Percentiles rank a stretch among this genome's conserved stretches.
phyloP scores from a whole-genome alignment of 495 filamentous ascomycete genomes.

The Clavariopsis aquatica region DNA sequence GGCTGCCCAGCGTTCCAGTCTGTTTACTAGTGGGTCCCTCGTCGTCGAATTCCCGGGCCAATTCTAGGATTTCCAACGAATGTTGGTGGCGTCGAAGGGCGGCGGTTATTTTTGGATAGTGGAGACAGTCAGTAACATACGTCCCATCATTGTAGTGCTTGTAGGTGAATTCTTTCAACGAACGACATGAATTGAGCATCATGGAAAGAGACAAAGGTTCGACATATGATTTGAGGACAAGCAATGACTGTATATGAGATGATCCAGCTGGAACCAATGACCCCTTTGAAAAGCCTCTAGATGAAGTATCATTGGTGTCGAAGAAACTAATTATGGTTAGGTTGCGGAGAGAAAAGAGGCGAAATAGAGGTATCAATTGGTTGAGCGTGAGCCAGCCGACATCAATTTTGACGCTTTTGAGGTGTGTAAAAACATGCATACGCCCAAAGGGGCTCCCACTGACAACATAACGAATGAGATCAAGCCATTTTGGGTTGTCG shows the following conservation, averaged over 20 bases:
- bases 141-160: background rate
- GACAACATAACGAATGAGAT: conserved; percentile 3
- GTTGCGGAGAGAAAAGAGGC: conserved; percentile 4
- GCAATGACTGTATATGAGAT: background rate
- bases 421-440: conserved; percentile 2
- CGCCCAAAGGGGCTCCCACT: conserved; percentile 9
- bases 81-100: background rate
- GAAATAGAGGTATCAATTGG: conserved; percentile 6
- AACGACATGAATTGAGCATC: conserved; percentile 1
- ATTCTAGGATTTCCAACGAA: background rate
- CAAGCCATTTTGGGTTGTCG: conserved; percentile 12
- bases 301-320: background rate
- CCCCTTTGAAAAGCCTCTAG: background rate
- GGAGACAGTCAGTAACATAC: background rate
- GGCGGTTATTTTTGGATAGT: background rate
- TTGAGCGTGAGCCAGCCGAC: background rate
- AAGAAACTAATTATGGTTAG: conserved; percentile 3
- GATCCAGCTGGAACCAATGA: background rate
- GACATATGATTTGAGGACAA: background rate
- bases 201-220: background rate
- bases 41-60: background rate
- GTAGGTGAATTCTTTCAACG: background rate
- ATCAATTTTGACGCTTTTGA: conserved; percentile 1
- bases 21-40: background rate
- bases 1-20: background rate